Base-by-base conservation (phyloP, 202 grass and related monocot genomes). In the Setaria viridis region DNA sequence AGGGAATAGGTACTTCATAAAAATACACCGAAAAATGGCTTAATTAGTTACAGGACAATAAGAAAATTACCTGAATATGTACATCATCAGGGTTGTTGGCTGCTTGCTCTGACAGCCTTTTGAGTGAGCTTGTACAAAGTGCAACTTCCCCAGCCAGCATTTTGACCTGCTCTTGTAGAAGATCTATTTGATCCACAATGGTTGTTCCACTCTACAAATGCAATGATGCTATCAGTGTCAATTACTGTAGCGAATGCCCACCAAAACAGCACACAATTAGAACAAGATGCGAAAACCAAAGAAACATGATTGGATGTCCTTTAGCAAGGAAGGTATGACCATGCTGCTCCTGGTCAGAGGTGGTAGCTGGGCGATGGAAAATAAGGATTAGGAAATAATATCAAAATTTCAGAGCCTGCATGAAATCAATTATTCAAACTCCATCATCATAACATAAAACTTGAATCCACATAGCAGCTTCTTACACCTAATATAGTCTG, bases 101-200 rank as follows among this genome's bases (percentile, higher is more conserved):
- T 50, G 91, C 93, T 89, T 95, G 93, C 76, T 98, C 93, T 73
- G 82, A 89, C n/a, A 98, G 57, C 43, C 96, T 93, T 87, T 98
- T 98, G 79, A 98, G 93, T 76, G 96, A 92, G 79, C 96, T 98
- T 77, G 93, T 95, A 83, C 93, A 95, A 69, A 98, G 67, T 88
- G 96, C 96, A 74, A 95, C 89, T 86, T 98, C 96, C 56, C 96
- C 96, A 46, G 91, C 90, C 47, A 95, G 72, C 96, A 95, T 99
- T 87, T 99, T 99, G 63, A 99, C 91, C 81, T 95, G 96, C 77
- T 99, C 96, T 62, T 91, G 88, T 39, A 98, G 91, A 92, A 99
- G 93, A 91, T 99, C 96, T 79, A 99, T 95, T 91, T 99, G 96
- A 92, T 99, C 96, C 70, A 94, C 85, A 7, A 99, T 99, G 77